Conservation (phyloP, 345 rosid species). For the Pelargonium nanum region DNA sequence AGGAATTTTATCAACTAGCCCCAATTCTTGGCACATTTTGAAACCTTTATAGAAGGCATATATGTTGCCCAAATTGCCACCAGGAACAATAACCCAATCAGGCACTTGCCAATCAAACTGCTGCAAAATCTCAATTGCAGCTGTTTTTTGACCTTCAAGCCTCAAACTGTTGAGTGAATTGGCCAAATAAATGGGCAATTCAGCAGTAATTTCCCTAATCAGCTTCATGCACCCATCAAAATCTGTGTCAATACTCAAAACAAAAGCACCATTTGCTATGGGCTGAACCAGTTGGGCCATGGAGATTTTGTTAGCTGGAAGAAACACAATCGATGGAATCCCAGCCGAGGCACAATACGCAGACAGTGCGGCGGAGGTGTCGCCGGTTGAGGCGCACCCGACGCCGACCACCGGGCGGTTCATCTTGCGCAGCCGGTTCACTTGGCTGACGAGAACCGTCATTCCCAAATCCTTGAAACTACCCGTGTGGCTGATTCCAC, state of each 20-base stretch:
- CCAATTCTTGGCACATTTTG: conserved; percentile 73
- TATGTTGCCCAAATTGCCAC: conserved; percentile 81
- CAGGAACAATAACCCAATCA: conserved; percentile 88
- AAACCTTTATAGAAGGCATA: conserved; percentile 88
- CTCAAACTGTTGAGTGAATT: conserved; percentile 79
- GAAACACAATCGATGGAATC: conserved; percentile 76
- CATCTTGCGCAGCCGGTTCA: conserved; percentile 64
- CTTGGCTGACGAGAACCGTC: conserved; percentile 91
- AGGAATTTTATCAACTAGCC: conserved; percentile 69
- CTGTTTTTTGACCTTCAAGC: conserved; percentile 85
- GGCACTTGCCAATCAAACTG: conserved; percentile 94
- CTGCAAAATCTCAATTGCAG: conserved; percentile 84
- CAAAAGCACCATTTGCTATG: conserved; percentile 85
- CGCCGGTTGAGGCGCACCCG: conserved; percentile 92
- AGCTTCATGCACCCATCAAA: conserved; percentile 89
- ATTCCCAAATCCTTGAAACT: conserved; percentile 88
- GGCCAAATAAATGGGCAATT: conserved; percentile 71
- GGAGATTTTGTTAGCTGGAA: conserved; percentile 77
- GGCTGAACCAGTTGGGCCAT: conserved; percentile 89
- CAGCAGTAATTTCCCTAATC: conserved; percentile 69
- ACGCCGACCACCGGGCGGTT: conserved; percentile 73
- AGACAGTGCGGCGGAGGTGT: conserved; percentile 78
- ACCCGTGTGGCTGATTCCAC: conserved; percentile 86
- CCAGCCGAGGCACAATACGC: conserved; percentile 87
- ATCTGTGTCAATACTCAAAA: conserved; percentile 75